Percentiles rank a stretch among this genome's conserved stretches.
These are phyloP conservation scores for Alternaria longipes DNA, from an alignment of 2,329 filamentous ascomycete genomes.

Conservation along the genomic window DNA sequence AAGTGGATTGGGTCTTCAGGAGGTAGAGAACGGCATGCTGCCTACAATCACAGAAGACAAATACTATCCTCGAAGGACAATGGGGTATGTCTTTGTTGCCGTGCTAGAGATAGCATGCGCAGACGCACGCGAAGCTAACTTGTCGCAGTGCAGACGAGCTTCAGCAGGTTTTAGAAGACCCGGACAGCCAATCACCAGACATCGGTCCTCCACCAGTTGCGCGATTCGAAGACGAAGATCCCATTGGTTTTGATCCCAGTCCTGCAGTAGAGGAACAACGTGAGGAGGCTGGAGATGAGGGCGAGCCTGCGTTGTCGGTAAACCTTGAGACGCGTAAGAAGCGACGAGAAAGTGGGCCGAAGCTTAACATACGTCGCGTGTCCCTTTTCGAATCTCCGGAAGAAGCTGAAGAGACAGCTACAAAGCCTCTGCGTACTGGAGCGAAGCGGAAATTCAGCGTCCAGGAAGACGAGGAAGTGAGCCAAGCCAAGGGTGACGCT, in stretches of 20 bases:
- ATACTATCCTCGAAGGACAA: conserved; percentile 70
- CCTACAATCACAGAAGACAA: conserved; percentile 77
- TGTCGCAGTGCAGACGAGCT: conserved; percentile 67
- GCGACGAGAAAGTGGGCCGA: conserved; percentile 61
- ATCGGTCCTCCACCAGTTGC: conserved; percentile 68
- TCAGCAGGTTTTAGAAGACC: conserved; percentile 60
- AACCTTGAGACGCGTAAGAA: conserved; percentile 64
- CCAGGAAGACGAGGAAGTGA: conserved; percentile 59
- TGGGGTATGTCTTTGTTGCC: conserved; percentile 65
- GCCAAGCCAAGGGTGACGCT: conserved; percentile 46
- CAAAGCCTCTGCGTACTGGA: conserved; percentile 55
- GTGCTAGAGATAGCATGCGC: background rate
- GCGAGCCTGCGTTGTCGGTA: conserved; percentile 52
- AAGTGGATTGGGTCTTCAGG: conserved; percentile 55
- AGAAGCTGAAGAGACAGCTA: conserved; percentile 36
- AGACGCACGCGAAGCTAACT: conserved; percentile 27
- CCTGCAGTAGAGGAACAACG: conserved; percentile 33
- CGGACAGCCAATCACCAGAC: conserved; percentile 70
- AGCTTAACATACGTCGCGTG: conserved; percentile 52
- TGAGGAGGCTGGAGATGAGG: conserved; percentile 47
- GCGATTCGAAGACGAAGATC: conserved; percentile 61
- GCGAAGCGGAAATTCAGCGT: conserved; percentile 67
- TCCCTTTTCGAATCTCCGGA: conserved; percentile 56
- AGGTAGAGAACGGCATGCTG: conserved; percentile 64
- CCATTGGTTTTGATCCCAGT: conserved; percentile 55